Base-by-base conservation (phyloP, 106 monocot species). In the Agapanthus africanus region DNA sequence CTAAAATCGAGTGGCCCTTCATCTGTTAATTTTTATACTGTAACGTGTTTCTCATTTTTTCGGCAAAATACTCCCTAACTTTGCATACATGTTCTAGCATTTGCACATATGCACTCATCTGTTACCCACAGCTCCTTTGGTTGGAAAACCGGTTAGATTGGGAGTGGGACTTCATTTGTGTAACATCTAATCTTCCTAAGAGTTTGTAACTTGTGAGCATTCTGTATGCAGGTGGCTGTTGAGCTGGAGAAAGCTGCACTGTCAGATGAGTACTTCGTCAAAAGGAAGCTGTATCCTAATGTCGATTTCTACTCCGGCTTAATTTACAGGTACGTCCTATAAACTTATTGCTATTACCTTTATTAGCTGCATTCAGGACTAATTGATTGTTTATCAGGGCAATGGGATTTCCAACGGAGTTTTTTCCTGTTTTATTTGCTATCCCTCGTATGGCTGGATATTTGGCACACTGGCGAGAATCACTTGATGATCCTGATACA, bases 401-500 rank as follows among this genome's bases (percentile, higher is more conserved):
- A 41, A 93, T 99, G 80, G 99, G 92, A 31, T 99, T 99, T 49
- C 99, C 99, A n/a, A 70, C 92, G 28, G 97, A 99, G 59, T 99
- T 92, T 70, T 99, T 99, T 39, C 68, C 92, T 40, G 87, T 92
- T 50, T 68, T 92, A 65, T 92, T 99, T 83, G 97, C 89, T 2
- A 87, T 99, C 37, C 90, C 97, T 62, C 84, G 97, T 11, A 99
- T 99, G 97, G 92, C 89, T 79, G 97, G 97, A 23, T 99, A 85
- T 40, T 74, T 99, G 38, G 75, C 92, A 57, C 97, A 99, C 70
- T 99, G 97, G 97, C 76, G 87, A 46, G 97, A 99, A 65, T 99
- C 97, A n/a, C 86, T 99, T n/a, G 87, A 92, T 85, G 97, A 92
- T 78, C 92, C 97, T 59, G 97, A 99, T 63, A 92, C 90, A n/a